Percentiles rank a stretch among this genome's conserved stretches.
These are phyloP conservation scores for Cochlearia excelsa DNA, from an alignment of 345 rosid genomes.

Conservation along the genomic window DNA sequence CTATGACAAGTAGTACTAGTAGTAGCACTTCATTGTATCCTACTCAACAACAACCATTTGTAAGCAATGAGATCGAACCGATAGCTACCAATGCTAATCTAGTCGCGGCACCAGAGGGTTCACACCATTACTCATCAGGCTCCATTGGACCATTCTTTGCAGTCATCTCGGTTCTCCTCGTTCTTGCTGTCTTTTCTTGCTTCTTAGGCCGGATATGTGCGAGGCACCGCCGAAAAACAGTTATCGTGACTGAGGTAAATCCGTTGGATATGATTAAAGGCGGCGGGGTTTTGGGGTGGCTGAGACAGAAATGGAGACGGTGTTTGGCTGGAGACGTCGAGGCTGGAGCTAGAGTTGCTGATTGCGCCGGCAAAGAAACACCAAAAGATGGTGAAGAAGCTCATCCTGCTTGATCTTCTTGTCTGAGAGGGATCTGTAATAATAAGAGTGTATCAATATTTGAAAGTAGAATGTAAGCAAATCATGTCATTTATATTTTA, in stretches of 20 bases:
- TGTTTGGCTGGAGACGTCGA: slow-evolving; percentile 43
- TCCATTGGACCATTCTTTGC: slow-evolving; percentile 74
- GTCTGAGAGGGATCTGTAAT: background rate
- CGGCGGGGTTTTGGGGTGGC: slow-evolving; percentile 47
- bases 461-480: background rate
- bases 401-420: slow-evolving; percentile 11
- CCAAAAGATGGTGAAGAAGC: slow-evolving; percentile 20
- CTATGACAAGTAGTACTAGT: slow-evolving; percentile 23
- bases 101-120: slow-evolving; percentile 19
- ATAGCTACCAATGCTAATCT: slow-evolving; percentile 24
- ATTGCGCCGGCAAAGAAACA: slow-evolving; percentile 18
- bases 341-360: slow-evolving; percentile 44
- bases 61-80: slow-evolving; percentile 24
- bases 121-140: slow-evolving; percentile 42
- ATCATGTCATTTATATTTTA: background rate
- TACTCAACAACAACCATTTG: slow-evolving; percentile 22
- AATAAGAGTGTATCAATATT: background rate
- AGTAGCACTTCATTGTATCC: slow-evolving; percentile 30
- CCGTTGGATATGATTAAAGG: slow-evolving; percentile 44
- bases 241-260: slow-evolving; percentile 20
- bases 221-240: slow-evolving; percentile 5
- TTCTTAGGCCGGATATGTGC: slow-evolving; percentile 53
- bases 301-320: slow-evolving; percentile 36
- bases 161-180: slow-evolving; percentile 49
- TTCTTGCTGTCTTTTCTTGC: slow-evolving; percentile 60